These are phyloP conservation scores for Plantago coronopus DNA, from an alignment of 305 asterid species.

Conservation along the genomic window DNA sequence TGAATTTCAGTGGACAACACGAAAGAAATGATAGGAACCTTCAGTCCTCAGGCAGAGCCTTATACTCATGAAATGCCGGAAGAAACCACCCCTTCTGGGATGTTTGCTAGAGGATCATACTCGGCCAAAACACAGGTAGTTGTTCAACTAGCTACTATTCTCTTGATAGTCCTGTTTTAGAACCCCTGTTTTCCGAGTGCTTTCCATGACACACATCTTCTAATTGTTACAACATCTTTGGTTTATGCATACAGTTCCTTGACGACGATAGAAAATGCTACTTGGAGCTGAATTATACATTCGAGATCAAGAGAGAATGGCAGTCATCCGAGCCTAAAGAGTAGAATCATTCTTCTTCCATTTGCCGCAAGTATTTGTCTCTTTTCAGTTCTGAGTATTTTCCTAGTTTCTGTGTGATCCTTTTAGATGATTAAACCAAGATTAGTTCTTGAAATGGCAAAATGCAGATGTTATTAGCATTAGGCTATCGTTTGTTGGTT, in stretches of 20 bases:
- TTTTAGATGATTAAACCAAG: constrained; percentile 11
- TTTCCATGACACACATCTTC: not conserved
- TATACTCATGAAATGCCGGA: constrained; percentile 77
- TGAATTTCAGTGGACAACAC: constrained; percentile 57
- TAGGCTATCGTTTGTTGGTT: constrained; percentile 25
- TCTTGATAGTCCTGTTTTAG: too few species aligned
- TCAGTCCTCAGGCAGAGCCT: constrained; percentile 75
- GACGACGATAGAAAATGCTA: constrained; percentile 80
- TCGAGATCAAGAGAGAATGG: constrained; percentile 89
- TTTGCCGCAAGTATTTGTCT: not conserved
- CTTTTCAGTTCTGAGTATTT: not conserved
- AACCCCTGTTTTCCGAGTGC: not conserved
- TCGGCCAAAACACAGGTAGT: constrained; percentile 76
- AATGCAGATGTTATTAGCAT: constrained; percentile 21
- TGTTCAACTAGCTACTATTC: not conserved
- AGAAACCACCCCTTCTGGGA: constrained; percentile 77
- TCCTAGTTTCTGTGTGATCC: constrained; percentile 19
- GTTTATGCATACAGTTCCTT: constrained; percentile 44
- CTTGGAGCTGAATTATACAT: constrained; percentile 84
- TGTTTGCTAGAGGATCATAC: constrained; percentile 75
- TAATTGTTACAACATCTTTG: not conserved
- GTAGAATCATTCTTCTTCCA: constrained; percentile 22
- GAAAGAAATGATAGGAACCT: constrained; percentile 81
- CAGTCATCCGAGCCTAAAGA: constrained; percentile 30
- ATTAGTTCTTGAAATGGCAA: constrained; percentile 26